Evolutionary conservation across 768 basidiomycete genomes (phyloP).

Genomic region (Mycena sanguinolenta): DNA sequence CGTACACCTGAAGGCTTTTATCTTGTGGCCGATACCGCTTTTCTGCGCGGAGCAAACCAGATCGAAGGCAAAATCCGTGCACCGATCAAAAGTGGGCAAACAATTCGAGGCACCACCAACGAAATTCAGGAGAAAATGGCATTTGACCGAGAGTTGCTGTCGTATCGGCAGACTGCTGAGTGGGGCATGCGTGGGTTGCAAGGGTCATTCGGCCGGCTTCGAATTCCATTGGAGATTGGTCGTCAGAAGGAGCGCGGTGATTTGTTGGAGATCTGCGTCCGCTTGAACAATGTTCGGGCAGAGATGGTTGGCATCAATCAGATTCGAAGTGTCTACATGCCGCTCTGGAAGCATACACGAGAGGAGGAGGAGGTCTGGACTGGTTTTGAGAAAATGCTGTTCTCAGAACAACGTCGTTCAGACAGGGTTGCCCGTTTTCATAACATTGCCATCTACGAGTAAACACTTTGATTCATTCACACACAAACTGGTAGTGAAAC

Average conservation of each 20-base stretch:
- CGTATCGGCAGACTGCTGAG: not conserved
- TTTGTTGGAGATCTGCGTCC: slow-evolving; percentile 25
- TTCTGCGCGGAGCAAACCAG: not conserved
- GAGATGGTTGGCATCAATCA: slow-evolving; percentile 58
- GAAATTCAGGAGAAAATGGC: not conserved
- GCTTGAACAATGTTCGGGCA: too few species aligned
- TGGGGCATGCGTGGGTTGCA: not conserved
- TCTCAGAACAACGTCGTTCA: slow-evolving; percentile 45
- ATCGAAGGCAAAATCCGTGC: not conserved
- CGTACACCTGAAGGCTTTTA: not conserved
- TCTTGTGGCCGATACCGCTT: not conserved
- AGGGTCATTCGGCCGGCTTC: slow-evolving; percentile 40
- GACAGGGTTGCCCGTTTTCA: slow-evolving; percentile 54
- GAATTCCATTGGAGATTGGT: slow-evolving; percentile 42
- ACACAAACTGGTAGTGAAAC: not conserved
- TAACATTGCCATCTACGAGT: slow-evolving; percentile 40
- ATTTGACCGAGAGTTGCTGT: not conserved
- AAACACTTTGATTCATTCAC: slow-evolving; percentile 3
- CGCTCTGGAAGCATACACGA: slow-evolving; percentile 49
- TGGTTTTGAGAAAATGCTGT: slow-evolving; percentile 53
- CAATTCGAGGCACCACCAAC: too few species aligned
- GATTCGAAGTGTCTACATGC: slow-evolving; percentile 57
- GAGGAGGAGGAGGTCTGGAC: slow-evolving; percentile 51
- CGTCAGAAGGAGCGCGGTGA: not conserved
- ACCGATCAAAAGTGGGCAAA: too few species aligned